phyloP scores from a whole-genome alignment of 805 yeast genomes.

The Saturnispora besseyi region DNA sequence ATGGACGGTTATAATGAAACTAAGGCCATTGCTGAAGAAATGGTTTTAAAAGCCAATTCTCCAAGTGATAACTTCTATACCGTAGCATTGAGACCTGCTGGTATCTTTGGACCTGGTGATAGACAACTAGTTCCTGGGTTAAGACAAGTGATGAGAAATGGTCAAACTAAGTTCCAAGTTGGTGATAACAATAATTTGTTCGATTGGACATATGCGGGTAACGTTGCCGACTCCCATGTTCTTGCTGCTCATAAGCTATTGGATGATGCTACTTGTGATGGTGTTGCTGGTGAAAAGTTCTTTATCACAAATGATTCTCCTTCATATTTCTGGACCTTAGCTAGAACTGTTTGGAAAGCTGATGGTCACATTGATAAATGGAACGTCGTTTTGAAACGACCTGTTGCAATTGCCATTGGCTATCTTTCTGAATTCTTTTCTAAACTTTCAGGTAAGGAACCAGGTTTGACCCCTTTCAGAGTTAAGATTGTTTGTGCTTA shows the following conservation, averaged over 20 bases:
- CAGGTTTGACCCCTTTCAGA: slow-evolving; percentile 93
- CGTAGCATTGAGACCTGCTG: slow-evolving; percentile 91
- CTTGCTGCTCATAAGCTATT: slow-evolving; percentile 76
- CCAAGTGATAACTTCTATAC: slow-evolving; percentile 52
- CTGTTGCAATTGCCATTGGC: slow-evolving; percentile 75
- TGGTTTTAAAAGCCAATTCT: slow-evolving; percentile 68
- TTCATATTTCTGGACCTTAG: slow-evolving; percentile 92
- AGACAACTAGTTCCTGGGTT: slow-evolving; percentile 93
- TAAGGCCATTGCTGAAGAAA: slow-evolving; percentile 81
- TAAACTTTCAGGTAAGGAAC: slow-evolving; percentile 66
- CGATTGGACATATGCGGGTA: slow-evolving; percentile 98
- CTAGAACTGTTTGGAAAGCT: slow-evolving; percentile 94
- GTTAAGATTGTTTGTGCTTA: slow-evolving; percentile 87
- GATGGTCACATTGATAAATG: slow-evolving; percentile 74
- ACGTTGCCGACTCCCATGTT: slow-evolving; percentile 95
- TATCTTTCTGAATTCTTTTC: slow-evolving; percentile 71
- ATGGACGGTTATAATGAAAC: slow-evolving; percentile 98
- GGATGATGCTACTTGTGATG: slow-evolving; percentile 31
- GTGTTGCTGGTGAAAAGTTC: slow-evolving; percentile 77
- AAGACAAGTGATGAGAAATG: slow-evolving; percentile 68
- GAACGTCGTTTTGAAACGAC: slow-evolving; percentile 60
- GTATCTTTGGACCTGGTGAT: slow-evolving; percentile 98
- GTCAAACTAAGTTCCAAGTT: slow-evolving; percentile 86
- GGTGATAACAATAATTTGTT: slow-evolving; percentile 92
- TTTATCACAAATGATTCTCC: slow-evolving; percentile 93